phyloP scores from a whole-genome alignment of 768 basidiomycete species.

The Russula earlei region DNA sequence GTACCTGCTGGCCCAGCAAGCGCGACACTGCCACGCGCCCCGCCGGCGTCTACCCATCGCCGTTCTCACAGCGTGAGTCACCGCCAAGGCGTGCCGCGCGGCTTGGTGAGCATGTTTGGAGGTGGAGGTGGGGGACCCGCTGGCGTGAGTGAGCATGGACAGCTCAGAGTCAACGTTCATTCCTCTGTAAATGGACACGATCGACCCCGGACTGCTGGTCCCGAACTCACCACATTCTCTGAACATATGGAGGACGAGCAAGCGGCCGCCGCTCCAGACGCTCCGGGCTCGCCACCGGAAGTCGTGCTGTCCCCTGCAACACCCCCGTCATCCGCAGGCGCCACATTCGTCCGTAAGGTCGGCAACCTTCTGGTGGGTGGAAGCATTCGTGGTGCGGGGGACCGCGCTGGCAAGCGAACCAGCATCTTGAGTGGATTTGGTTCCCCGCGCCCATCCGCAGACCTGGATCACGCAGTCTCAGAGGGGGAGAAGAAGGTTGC shows the following conservation, averaged over 20 bases:
- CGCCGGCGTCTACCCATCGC: conserved; percentile 69
- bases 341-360: conserved; percentile 23
- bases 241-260: conserved; percentile 30
- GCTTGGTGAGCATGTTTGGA: conserved; percentile 57
- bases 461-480: neutral
- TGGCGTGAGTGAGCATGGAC: conserved; percentile 19
- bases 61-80: conserved; percentile 80
- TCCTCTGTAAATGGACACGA: conserved; percentile 21
- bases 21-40: conserved; percentile 48
- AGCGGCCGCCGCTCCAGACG: conserved; percentile 26
- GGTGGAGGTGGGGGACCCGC: conserved; percentile 15
- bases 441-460: conserved; percentile 12
- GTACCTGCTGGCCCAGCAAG: conserved; percentile 24
- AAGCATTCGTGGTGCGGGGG: conserved; percentile 16
- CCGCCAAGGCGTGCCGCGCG: conserved; percentile 44
- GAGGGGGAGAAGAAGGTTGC: conserved; percentile 22
- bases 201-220: conserved; percentile 54
- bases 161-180: conserved; percentile 1
- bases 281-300: conserved; percentile 8
- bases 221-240: conserved; percentile 49
- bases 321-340: conserved; percentile 2
- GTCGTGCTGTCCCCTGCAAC: conserved; percentile 12
- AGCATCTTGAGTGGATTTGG: conserved; percentile 14
- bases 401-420: conserved; percentile 15
- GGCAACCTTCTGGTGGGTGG: conserved; percentile 16